Evolutionary conservation across 306 rosid species (phyloP), one percentile per base, ranked within the genome.

Genomic region (Fragaria nilgerrensis): DNA sequence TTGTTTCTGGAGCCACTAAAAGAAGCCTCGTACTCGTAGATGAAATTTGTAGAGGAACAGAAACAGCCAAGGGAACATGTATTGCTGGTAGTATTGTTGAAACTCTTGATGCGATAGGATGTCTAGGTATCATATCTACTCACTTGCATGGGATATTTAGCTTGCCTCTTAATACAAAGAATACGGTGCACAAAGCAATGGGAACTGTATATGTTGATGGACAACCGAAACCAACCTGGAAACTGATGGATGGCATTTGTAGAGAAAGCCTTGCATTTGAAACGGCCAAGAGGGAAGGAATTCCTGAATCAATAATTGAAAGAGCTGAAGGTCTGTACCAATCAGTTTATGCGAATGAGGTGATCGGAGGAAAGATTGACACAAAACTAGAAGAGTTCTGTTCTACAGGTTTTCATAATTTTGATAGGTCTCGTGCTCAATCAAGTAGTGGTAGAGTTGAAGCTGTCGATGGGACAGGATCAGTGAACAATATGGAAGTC

Each of bases 21-120:
- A 88, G 91, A 82, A 95, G 97, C 83, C 97, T 95, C 25, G 92
- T 95, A 76, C 98, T 95, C 78, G 78, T 95, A 72, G 98, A 95
- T 82, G 98, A 95, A 88, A 92, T 95, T 74, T 95, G 98, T 80
- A 89, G 98, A 39, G 98, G 98, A 83, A 95, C 98, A 79, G 97
- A 95, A 83, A 92, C 97, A 19, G 95, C 93, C 4, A 95, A 95
- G 83, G 98, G 98, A 61, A 95, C 98, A 75, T 95, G 98, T 72
- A 92, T 95, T 59, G 98, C 98, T 7, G 98, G 98, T 69, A 89
- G 98, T 84, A 86, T 95, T 68, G 76, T 90, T 77, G 98, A 95
- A 89, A 81, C 87, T 77, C 92, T 95, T 53, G 96, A 95, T 82
- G 59, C 65, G 50, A 79, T 87, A 70, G 98, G 97, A 34, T 92